phyloP scores from a whole-genome alignment of 1,139 yeast genomes.

The Lipomyces yarrowii region DNA sequence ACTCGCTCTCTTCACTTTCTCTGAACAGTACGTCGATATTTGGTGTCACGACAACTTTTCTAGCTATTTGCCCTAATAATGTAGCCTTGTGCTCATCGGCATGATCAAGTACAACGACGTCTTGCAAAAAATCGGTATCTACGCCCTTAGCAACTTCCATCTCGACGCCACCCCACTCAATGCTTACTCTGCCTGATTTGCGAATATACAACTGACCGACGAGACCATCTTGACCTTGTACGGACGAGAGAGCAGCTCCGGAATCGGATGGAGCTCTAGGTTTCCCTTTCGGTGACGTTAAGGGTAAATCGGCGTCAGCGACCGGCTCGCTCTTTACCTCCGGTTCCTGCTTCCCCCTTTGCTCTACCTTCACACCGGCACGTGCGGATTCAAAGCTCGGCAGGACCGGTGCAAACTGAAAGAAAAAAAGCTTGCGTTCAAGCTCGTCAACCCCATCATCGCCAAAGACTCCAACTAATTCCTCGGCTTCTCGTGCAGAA shows the following conservation, averaged over 20 bases:
- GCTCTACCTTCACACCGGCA: conserved; percentile 5
- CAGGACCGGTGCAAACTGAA: conserved; percentile 72
- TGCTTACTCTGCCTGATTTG: conserved; percentile 75
- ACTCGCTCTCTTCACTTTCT: conserved; percentile 7
- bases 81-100: conserved; percentile 46
- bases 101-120: conserved; percentile 63
- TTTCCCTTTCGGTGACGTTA: conserved; percentile 26
- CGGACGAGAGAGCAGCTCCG: neutral
- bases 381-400: conserved; percentile 52
- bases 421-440: conserved; percentile 53
- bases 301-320: conserved; percentile 28
- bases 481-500: conserved; percentile 44
- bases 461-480: conserved; percentile 39
- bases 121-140: conserved; percentile 71
- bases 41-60: conserved; percentile 61
- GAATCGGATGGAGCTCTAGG: neutral
- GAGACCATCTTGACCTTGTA: conserved; percentile 49
- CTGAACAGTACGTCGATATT: conserved; percentile 34
- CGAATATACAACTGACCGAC: conserved; percentile 76
- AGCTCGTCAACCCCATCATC: conserved; percentile 40
- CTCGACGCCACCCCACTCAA: conserved; percentile 68
- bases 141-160: conserved; percentile 79
- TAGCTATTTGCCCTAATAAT: conserved; percentile 63
- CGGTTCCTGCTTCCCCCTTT: conserved; percentile 29
- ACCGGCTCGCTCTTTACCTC: conserved; percentile 21